phyloP scores from a whole-genome alignment of 257 asterid species.

The Solanum neorickii region DNA sequence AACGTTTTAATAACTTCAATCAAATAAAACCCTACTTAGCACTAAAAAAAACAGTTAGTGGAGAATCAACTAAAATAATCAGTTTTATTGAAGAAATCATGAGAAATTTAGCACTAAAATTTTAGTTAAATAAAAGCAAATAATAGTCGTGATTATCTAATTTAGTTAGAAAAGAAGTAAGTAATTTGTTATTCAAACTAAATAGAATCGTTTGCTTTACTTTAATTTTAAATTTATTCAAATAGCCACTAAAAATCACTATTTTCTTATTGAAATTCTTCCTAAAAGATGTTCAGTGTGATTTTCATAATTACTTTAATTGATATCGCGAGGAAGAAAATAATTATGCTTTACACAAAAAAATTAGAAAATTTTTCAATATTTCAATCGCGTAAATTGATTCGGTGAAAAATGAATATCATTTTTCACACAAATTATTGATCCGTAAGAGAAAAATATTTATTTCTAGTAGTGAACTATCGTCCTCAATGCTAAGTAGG shows the following conservation, averaged over 20 bases:
- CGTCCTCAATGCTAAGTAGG: background rate
- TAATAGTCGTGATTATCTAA: background rate
- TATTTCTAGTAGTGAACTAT: background rate
- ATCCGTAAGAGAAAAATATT: background rate
- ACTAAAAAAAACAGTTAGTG: background rate
- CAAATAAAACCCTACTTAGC: background rate
- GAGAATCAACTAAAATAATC: background rate
- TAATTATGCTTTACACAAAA: too few relatives aligned
- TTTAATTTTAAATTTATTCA: background rate
- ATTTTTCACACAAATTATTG: too few relatives aligned
- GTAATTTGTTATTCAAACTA: background rate
- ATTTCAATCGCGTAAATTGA: too few relatives aligned
- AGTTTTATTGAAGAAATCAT: background rate
- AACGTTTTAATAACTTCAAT: background rate
- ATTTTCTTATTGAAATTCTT: too few relatives aligned
- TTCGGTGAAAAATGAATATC: too few relatives aligned
- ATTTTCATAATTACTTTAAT: too few relatives aligned
- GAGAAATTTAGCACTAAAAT: too few relatives aligned
- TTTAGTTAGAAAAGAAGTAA: background rate
- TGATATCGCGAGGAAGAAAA: too few relatives aligned
- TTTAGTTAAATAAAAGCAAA: background rate
- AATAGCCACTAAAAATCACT: background rate
- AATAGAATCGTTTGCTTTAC: background rate
- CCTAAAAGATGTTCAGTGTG: background rate
- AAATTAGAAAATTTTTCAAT: fast-evolving